Evolutionary conservation across 1,284 basidiomycete species (phyloP), one percentile per base, ranked within the genome.

Genomic region (Singerocomus rubriflavus): DNA sequence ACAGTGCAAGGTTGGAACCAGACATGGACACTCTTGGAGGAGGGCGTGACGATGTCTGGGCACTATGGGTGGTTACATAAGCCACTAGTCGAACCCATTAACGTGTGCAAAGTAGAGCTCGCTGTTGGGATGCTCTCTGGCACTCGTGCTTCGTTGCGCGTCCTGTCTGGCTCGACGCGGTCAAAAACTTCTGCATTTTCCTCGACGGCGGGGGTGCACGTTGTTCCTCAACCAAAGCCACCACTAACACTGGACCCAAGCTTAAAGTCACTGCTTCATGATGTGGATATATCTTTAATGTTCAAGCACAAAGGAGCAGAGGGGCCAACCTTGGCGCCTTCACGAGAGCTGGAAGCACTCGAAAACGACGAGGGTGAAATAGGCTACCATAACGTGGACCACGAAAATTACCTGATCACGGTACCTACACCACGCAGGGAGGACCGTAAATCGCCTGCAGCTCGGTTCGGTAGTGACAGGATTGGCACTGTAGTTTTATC

Each of bases 361-460:
- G 67, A 74, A 39, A 58, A 61, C n/a, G 59, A 62, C 5, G 52
- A 57, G 0, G 57, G 58, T 7, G 57, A 63, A 25, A 68, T 70
- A 47, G 54, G 65, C 27, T 58, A 65, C 16, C 33, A 59, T 40
- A 54, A 60, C 36, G 59, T 64, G 29, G 64, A 64, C 37, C 51
- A 53, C 5, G 66, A 65, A 34, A 67, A 56, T 51, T 57, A 48
- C 57, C 46, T 25, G 42, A 48, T 25, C 52, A 66, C 66, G 16
- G 68, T 68, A 6, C 64, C 69, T 16, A 67, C 70, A 31, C 62
- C 57, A 12, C 65, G 57, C 25, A 67, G 70, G 47, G 73, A 75
- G 46, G 72, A 78, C 39, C 71, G 88, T 50, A 87, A 88, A 62
- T 91, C 89, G 21, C 89, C 91, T 44, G 91, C 91, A 27, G 88